Evolutionary conservation across 441 rosid species (phyloP), one percentile per base, ranked within the genome.

Genomic region (Hura crepitans): DNA sequence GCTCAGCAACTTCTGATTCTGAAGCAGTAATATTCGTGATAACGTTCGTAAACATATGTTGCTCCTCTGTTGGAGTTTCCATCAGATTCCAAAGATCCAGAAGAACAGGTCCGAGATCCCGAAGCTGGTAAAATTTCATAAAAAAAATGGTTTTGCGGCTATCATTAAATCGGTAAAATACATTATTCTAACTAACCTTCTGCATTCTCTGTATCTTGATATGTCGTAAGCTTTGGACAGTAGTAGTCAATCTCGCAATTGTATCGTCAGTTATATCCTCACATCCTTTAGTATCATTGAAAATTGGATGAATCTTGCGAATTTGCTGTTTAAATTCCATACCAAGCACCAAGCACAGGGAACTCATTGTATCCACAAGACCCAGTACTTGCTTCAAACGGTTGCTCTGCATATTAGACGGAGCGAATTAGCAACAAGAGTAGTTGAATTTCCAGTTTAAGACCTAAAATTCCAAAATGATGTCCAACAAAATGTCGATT

Each of bases 21-120:
- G 89, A 79, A 68, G 93, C 85, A 77, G 87, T 84, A 54, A 88
- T 74, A 72, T 83, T 80, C 69, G 81, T 57, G 62, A 91, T 89
- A 69, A 91, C 85, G 69, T 82, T 74, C 60, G 78, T 85, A 81
- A 91, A 93, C 76, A 43, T 35, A 60, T 72, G 76, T 70, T 84
- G 96, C 83, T 91, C 98, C 81, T 87, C 96, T 10, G 35, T 15
- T 62, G 97, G 91, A 5, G 87, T 91, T 74, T 87, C 94, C 82
- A 93, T 82, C 76, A 93, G 80, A 77, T 83, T 74, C 98, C 98
- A 91, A 11, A 93, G 85, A 81, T 88, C 96, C 82, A 89, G 63
- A 77, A 91, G 69, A 11, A 81, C 66, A 59, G 86, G 75, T 65
- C 92, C 92, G 73, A 89, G 88, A 70, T 83, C 83, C 87, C 84